These are phyloP conservation scores for Dysphania ambrosioides DNA, from an alignment of 148 eudicot species.

Conservation along the genomic window DNA sequence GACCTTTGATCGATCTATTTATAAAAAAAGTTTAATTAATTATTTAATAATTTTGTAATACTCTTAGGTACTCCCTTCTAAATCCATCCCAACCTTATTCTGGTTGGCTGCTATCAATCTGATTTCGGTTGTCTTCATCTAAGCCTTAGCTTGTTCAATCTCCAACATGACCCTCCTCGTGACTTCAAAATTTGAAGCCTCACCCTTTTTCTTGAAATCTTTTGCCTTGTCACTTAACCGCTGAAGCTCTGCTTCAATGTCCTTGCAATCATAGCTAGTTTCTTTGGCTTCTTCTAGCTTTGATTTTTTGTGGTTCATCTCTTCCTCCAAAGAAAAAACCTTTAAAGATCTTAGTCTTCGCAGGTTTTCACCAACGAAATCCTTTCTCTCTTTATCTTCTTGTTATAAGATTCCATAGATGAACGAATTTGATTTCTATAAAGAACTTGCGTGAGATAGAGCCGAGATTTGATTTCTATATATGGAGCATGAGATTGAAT, in stretches of 20 bases:
- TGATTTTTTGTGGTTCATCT: constrained; percentile 48
- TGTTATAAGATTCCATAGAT: constrained; percentile 64
- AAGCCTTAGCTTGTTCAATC: constrained; percentile 63
- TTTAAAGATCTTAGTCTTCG: constrained; percentile 56
- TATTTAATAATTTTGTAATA: too few species aligned
- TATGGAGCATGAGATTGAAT: too few species aligned
- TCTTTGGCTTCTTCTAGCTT: constrained; percentile 40
- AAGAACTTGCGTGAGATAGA: too few species aligned
- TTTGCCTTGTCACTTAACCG: constrained; percentile 66
- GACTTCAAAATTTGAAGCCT: constrained; percentile 62
- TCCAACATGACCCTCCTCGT: constrained; percentile 56
- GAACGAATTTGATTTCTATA: constrained; percentile 75
- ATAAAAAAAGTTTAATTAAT: too few species aligned
- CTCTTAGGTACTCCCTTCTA: too few species aligned
- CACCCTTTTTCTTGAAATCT: constrained; percentile 67
- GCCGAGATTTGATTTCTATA: too few species aligned
- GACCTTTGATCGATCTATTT: too few species aligned
- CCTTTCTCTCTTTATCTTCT: constrained; percentile 74
- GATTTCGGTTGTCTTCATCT: constrained; percentile 70
- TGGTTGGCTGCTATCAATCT: constrained; percentile 76
- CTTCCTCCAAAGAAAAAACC: constrained; percentile 64
- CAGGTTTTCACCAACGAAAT: constrained; percentile 73
- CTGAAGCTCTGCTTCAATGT: constrained; percentile 60
- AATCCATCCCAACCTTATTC: too few species aligned
- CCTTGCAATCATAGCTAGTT: constrained; percentile 25